A percentile compares a stretch with the other conserved stretches of the same genome.
Evolutionary conservation across 148 eudicot genomes (phyloP).

Genomic region (Arbutus unedo): DNA sequence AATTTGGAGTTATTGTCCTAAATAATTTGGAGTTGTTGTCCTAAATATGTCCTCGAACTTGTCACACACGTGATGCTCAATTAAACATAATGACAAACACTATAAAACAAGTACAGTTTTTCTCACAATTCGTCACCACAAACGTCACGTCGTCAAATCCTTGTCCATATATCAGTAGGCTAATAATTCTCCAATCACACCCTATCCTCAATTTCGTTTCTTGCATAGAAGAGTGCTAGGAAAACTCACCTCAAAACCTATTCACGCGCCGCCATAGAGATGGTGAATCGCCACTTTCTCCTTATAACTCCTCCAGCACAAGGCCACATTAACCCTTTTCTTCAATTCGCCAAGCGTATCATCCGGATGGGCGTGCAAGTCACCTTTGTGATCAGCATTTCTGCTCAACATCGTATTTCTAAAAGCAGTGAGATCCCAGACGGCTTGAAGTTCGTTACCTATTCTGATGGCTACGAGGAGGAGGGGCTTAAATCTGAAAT

Average conservation of each 20-base stretch:
- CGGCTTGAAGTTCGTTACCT: slow-evolving; percentile 32
- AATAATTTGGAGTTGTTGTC: too few species aligned
- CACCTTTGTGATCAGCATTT: slow-evolving; percentile 38
- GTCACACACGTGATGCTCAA: too few species aligned
- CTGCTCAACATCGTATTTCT: slow-evolving; percentile 12
- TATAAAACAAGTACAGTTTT: neutral
- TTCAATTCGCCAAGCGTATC: slow-evolving; percentile 51
- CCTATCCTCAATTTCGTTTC: neutral
- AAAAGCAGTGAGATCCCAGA: slow-evolving; percentile 12
- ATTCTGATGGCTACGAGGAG: slow-evolving; percentile 51
- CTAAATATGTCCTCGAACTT: too few species aligned
- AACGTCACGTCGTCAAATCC: neutral
- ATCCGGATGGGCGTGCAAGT: slow-evolving; percentile 24
- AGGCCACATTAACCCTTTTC: slow-evolving; percentile 59
- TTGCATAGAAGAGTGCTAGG: neutral
- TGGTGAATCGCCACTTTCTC: slow-evolving; percentile 33
- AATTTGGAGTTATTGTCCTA: too few species aligned
- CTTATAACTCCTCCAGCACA: slow-evolving; percentile 31
- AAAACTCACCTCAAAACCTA: neutral
- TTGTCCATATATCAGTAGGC: neutral
- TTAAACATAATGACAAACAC: neutral
- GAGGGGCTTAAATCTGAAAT: slow-evolving; percentile 28
- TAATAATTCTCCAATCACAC: neutral
- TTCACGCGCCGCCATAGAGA: neutral
- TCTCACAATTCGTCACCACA: neutral